Base-by-base conservation (phyloP, 139 green algal species). In the Chlamydomonas eustigma region DNA sequence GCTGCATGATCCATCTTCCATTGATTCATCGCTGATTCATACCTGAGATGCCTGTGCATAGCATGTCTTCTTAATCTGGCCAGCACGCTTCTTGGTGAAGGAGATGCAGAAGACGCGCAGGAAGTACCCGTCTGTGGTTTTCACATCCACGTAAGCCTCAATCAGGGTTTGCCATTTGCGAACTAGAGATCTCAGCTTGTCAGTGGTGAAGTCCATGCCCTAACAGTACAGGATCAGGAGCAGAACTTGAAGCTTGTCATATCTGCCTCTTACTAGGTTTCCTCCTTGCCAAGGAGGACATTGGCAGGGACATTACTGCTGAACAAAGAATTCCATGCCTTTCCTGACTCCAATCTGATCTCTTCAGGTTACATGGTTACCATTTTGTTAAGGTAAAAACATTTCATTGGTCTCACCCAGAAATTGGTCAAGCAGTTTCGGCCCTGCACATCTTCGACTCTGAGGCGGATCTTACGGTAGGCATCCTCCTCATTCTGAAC, bases 91-190 rank as follows among this genome's bases (percentile, higher is more conserved):
- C 91, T 97, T 98, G 80, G 96, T 99, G 95, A 99, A 99, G 73
- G 81, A 88, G 79, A 99, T 97, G 87, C 83, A 92, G 85, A 99
- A 99, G 78, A 99, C 84, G 81, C 96, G 92, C 80, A 99, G 90
- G 25, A 86, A 87, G 92, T 97, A 99, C 83, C 91, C 95, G 81
- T 99, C 96, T 4, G 94, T 97, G 73, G 96, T 99, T 91, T 98
- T 98, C 4, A 99, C 95, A 80, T 99, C 96, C 78, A 98, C 92
- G 73, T 94, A 81, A 22, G 91, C 88, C 92, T 99, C 96, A 76
- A 99, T 99, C 77, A 99, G 89, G 12, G 90, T 94, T 90, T 98
- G 95, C 96, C 96, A 99, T 92, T 99, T 99, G 84, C 94, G 91
- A 75, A 99, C 94, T 78, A 99, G 82, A 37, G 91, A 96, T 76